These are phyloP conservation scores for Clitopilus hobsonii DNA, from an alignment of 768 basidiomycete genomes.

Conservation along the genomic window DNA sequence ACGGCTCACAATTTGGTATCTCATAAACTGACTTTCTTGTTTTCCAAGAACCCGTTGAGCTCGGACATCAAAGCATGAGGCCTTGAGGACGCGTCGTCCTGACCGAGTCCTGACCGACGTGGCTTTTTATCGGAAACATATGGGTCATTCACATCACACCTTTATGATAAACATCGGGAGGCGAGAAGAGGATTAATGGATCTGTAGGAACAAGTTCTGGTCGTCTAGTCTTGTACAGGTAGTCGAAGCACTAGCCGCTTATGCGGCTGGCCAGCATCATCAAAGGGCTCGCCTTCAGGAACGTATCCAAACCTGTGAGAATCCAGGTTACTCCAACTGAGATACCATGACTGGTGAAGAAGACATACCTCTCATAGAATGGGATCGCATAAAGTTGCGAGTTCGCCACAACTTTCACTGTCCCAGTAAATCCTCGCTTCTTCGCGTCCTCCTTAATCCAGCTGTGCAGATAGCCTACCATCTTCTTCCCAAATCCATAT, in stretches of 20 bases:
- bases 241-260: background rate
- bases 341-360: background rate
- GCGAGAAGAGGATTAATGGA: background rate
- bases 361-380: background rate
- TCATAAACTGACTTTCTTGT: no score
- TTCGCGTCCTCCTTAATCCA: background rate
- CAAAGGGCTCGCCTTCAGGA: background rate
- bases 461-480: background rate
- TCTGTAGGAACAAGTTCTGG: no score
- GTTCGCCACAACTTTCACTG: background rate
- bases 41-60: no score
- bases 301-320: background rate
- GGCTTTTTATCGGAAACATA: no score
- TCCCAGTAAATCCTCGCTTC: background rate
- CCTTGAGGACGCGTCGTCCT: no score
- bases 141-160: no score
- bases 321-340: background rate
- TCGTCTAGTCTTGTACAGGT: background rate
- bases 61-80: no score
- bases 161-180: background rate
- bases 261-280: background rate
- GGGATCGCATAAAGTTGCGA: background rate
- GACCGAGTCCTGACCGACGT: no score
- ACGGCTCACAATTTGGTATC: no score
- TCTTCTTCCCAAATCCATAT: background rate